Evolutionary conservation across 257 asterid genomes (phyloP), one percentile per base, ranked within the genome.

Genomic region (Handroanthus guayacan): DNA sequence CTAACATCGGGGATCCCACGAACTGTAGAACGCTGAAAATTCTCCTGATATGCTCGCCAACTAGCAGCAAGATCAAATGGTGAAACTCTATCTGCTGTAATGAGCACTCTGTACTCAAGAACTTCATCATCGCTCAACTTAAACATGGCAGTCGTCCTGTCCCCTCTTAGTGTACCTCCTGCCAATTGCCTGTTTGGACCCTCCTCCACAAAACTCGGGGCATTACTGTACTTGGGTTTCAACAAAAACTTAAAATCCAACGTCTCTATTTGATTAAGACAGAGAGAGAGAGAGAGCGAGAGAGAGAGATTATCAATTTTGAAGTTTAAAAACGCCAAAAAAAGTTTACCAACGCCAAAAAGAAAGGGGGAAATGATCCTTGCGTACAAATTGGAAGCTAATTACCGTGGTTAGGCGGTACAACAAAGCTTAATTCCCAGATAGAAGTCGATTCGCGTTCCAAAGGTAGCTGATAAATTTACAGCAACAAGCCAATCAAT

Each of bases 21-120:
- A 85, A 95, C 99, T 55, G 93, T 75, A 5, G 99, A 95, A 64
- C 89, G 98, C 87, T 82, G 93, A 79, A 94, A 89, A 82, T 95
- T 92, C 80, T 95, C 98, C 85, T 86, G 94, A 84, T 89, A 95
- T 3, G 97, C 96, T 74, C 99, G 91, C 99, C 99, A 95, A 84
- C 99, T 95, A 1, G 98, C 98, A 3, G 99, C 98, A 67, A 95
- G 98, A 85, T 95, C 98, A 80, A 95, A 92, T 0, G 99, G 99
- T 0, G 99, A 95, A 72, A 92, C 94, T 73, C 97, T 87, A 67
- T 86, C 97, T 4, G 95, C 97, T 79, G 89, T 87, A 79, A 89
- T 87, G 76, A 85, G 86, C 66, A 95, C 98, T 76, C 77, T 85
- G 82, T 91, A 92, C 85, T 92, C 98, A n/a, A 87, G 86, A 82